phyloP scores from a whole-genome alignment of 345 rosid species.

The Ailanthus altissimus region DNA sequence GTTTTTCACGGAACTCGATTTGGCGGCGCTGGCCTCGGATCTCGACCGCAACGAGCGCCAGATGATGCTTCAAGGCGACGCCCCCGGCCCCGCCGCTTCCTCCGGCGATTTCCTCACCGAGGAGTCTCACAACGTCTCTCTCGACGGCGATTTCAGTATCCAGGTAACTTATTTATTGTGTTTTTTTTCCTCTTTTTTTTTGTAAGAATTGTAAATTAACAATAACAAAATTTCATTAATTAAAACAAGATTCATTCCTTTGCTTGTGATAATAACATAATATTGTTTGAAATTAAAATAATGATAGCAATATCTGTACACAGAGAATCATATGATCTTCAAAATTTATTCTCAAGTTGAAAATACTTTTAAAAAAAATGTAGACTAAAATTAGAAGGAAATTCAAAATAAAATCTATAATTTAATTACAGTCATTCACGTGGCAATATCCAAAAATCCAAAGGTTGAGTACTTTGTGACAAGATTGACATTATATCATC shows the following conservation, averaged over 20 bases:
- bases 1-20: constrained; percentile 90
- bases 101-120: constrained; percentile 74
- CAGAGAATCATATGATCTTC: background rate
- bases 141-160: constrained; percentile 93
- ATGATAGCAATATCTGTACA: background rate
- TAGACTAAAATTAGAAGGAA: too few relatives aligned
- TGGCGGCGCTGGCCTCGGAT: constrained; percentile 93
- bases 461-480: background rate
- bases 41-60: constrained; percentile 82
- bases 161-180: constrained; percentile 46
- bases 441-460: background rate
- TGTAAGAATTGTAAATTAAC: background rate
- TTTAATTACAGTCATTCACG: too few relatives aligned
- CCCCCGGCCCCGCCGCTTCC: constrained; percentile 24
- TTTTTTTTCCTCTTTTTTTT: too few relatives aligned
- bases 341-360: background rate
- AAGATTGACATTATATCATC: background rate
- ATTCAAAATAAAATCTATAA: too few relatives aligned
- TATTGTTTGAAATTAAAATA: too few relatives aligned
- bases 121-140: constrained; percentile 94
- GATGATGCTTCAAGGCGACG: constrained; percentile 52
- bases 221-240: background rate
- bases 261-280: background rate
- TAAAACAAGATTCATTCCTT: background rate
- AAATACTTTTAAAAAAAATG: background rate